Percentiles rank a stretch among this genome's conserved stretches.
Conservation (phyloP, 768 basidiomycete species). For the Pleurotus salmoneostramineus region DNA sequence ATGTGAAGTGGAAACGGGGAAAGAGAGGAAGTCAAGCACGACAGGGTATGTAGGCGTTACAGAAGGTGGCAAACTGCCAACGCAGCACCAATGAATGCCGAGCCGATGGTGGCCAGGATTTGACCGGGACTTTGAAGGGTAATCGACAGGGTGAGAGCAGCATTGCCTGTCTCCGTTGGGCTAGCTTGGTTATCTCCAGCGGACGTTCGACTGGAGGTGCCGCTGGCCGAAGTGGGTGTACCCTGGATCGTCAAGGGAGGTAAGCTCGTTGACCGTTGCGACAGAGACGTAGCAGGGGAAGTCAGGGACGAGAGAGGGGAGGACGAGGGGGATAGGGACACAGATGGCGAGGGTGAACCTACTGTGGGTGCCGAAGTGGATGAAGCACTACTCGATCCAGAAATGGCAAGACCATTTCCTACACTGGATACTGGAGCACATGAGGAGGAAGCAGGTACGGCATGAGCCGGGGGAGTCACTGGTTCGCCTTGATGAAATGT, state of each 20-base stretch:
- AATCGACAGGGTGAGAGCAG: conserved; percentile 1
- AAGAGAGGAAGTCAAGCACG: too few species aligned
- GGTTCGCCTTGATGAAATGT: conserved; percentile 65
- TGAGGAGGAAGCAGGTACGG: conserved; percentile 52
- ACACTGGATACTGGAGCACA: conserved; percentile 55
- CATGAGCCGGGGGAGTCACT: conserved; percentile 51
- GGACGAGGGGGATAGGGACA: background rate
- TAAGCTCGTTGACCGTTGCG: background rate
- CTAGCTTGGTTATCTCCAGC: background rate
- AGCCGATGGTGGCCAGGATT: background rate
- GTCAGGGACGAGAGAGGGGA: background rate
- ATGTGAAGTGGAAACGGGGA: background rate
- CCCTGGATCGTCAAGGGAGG: background rate
- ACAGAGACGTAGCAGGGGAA: background rate
- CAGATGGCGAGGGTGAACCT: background rate
- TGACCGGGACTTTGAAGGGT: background rate
- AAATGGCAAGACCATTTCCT: conserved; percentile 36
- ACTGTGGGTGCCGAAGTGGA: conserved; percentile 15
- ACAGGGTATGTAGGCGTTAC: background rate
- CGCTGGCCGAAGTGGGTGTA: background rate
- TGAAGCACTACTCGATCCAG: conserved; percentile 21
- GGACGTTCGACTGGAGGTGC: background rate
- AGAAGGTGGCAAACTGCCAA: background rate
- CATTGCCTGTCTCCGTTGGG: background rate
- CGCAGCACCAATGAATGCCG: background rate